Base-by-base conservation (phyloP, 225 moss, liverwort and hornwort genomes). In the Marchantia polymorpha region DNA sequence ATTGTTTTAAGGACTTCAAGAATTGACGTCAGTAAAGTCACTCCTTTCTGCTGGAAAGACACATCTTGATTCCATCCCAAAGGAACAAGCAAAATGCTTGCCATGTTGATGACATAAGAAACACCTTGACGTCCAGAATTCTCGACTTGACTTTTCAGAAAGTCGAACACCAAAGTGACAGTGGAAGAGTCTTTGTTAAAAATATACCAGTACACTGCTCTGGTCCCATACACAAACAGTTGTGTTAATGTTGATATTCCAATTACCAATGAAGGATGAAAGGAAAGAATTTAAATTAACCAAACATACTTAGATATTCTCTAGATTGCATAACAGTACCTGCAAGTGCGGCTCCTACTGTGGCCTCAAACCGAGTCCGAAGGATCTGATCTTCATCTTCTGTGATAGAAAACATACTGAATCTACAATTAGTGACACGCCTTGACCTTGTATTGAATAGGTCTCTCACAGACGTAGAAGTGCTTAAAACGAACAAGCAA, bases 121-220 rank as follows among this genome's bases (percentile, higher is more conserved):
- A 88, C 82, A 13, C 85, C 86, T 83, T 84, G 85, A 74, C 88
- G 84, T 76, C 90, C 89, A 52, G 89, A 87, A 70, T 81, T 83
- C 50, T 82, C 82, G 22, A 91, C 64, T 10, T 78, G 87, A 64
- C 90, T 78, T 79, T 88, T 87, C 23, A 92, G n/a, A 53, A 87
- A 82, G 65, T 80, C 72, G 48, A 48, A 52, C 14, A 83, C 80
- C 23, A 85, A 79, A 69, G 77, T 72, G 49, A 83, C 80, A 15
- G 64, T 81, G 79, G 79, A 73, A 64, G 84, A 84, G 55, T 88
- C 84, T 82, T 81, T 72, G 7, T 25, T 81, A 75, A 83, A 86
- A 50, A 92, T 48, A 75, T 85, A 85, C 96, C 90, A 96, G 81
- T 81, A 92, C 64, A 91, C 96, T 96, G 92, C 87, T 86, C 84